Evolutionary conservation across 305 asterid species (phyloP), one percentile per base, ranked within the genome.

Genomic region (Fraxinus xanthoxyloides): DNA sequence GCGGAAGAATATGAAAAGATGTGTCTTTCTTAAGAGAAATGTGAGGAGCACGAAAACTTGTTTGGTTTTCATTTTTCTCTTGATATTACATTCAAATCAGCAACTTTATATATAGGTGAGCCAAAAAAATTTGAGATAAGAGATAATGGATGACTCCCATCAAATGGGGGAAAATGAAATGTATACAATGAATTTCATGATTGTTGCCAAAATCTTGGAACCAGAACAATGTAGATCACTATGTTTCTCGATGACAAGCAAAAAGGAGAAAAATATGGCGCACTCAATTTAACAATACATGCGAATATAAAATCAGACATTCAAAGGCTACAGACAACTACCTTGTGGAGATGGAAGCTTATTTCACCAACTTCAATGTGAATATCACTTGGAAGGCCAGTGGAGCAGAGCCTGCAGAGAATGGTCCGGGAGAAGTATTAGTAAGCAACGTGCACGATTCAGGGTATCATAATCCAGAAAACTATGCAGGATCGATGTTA

Each of bases 281-380:
- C 72, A 23, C 5, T 63, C 23, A 63, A 63, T 21, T 63, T 56
- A 56, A 56, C 65, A 19, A 63, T 10, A 24, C 32, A 63, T 4
- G 32, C 56, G 2, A 30, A 24, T 24, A n/a, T 36, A 34, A 51
- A 51, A 51, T 51, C 63, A 51, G 17, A 43, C 31, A 72, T 5
- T 13, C 17, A 59, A 54, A 5, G 38, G 51, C 77, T 46, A 61
- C 28, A 21, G 46, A 31, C 17, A 43, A 79, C 51, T 56, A 72
- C 94, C 94, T 91, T 91, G 83, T 91, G 94, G 73, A 91, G 94
- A 79, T 83, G 89, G 84, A 91, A 91, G 26, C 86, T 85, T 35
- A 38, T 86, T n/a, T 85, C 88, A 67, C 87, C 88, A 70, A 89
- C 91, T 86, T 80, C 78, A 35, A 90, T 80, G 48, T 80, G 76